These are phyloP conservation scores for Bacidia gigantensis DNA, from an alignment of 495 filamentous ascomycete genomes.

Conservation along the genomic window DNA sequence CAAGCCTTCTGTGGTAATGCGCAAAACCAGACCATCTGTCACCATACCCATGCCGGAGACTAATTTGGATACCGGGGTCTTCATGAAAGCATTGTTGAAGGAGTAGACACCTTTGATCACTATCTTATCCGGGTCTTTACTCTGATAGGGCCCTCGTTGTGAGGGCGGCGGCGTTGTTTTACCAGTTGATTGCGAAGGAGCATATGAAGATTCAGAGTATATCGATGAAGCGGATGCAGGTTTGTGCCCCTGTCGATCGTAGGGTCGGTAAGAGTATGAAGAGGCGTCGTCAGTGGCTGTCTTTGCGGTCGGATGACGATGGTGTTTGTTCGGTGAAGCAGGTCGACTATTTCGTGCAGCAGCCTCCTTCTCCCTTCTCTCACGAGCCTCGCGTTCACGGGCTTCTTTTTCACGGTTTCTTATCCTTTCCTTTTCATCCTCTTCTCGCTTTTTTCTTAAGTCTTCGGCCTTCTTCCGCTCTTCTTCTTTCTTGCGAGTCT, in stretches of 20 bases:
- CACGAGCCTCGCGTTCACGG: conserved; percentile 24
- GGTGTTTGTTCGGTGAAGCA: conserved; percentile 34
- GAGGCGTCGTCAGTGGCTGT: conserved; percentile 55
- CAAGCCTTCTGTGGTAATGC: conserved; percentile 76
- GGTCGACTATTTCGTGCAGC: conserved; percentile 16
- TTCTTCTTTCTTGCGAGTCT: conserved; percentile 47
- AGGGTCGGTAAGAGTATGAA: conserved; percentile 64
- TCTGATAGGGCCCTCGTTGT: conserved; percentile 59
- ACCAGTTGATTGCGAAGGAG: conserved; percentile 67
- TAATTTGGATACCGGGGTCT: conserved; percentile 68
- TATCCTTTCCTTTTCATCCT: conserved; percentile 42
- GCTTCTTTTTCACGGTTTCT: conserved; percentile 16
- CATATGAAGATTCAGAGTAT: conserved; percentile 74
- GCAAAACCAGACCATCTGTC: conserved; percentile 74
- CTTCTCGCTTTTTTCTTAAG: conserved; percentile 46
- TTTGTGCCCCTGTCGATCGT: conserved; percentile 43
- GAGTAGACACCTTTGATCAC: conserved; percentile 81
- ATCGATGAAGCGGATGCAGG: conserved; percentile 43
- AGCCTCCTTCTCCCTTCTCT: conserved; percentile 31
- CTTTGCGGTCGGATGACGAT: conserved; percentile 44
- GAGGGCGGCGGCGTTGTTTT: conserved; percentile 75
- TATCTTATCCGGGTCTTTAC: conserved; percentile 87
- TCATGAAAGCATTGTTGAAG: conserved; percentile 73
- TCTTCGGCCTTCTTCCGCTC: conserved; percentile 41
- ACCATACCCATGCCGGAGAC: conserved; percentile 60